These are phyloP conservation scores for Lasiosphaeriaceae sp. DNA, from an alignment of 495 filamentous ascomycete genomes.

Conservation along the genomic window DNA sequence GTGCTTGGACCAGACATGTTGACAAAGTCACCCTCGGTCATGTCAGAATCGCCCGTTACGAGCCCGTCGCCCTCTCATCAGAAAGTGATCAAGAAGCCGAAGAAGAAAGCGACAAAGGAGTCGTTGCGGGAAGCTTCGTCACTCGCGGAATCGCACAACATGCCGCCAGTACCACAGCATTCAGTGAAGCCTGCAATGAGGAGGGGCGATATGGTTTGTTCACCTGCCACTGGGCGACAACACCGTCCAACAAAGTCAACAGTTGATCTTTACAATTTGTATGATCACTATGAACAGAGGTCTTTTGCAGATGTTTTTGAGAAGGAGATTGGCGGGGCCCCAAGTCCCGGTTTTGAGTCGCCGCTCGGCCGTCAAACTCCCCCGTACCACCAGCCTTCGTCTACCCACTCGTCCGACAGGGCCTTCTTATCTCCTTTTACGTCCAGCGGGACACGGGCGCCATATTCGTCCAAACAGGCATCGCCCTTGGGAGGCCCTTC, in stretches of 20 bases:
- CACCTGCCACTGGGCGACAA: neutral
- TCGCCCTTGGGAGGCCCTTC: neutral
- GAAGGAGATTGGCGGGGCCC: slow-evolving; percentile 17
- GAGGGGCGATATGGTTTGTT: slow-evolving; percentile 10
- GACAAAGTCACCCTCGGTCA: slow-evolving; percentile 37
- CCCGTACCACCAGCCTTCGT: slow-evolving; percentile 14
- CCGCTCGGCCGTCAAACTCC: slow-evolving; percentile 5
- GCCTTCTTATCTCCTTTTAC: slow-evolving; percentile 20
- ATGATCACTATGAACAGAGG: slow-evolving; percentile 52
- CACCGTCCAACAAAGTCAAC: slow-evolving; percentile 25
- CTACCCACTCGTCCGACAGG: slow-evolving; percentile 5
- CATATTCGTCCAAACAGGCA: slow-evolving; percentile 14
- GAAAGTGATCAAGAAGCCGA: slow-evolving; percentile 21
- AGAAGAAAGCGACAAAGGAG: slow-evolving; percentile 30
- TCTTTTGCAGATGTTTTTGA: slow-evolving; percentile 39
- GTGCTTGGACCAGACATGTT: slow-evolving; percentile 28
- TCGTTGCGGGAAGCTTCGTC: slow-evolving; percentile 23
- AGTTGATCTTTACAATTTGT: slow-evolving; percentile 37
- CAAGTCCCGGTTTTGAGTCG: slow-evolving; percentile 4
- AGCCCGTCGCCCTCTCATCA: slow-evolving; percentile 24
- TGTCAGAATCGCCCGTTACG: slow-evolving; percentile 30
- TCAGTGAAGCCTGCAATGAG: slow-evolving; percentile 47
- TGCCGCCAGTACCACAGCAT: slow-evolving; percentile 21
- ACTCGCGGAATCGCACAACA: slow-evolving; percentile 5
- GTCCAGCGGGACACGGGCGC: neutral